Evolutionary conservation across 2,329 filamentous ascomycete genomes (phyloP).

Genomic region (Xylaria arbuscula): DNA sequence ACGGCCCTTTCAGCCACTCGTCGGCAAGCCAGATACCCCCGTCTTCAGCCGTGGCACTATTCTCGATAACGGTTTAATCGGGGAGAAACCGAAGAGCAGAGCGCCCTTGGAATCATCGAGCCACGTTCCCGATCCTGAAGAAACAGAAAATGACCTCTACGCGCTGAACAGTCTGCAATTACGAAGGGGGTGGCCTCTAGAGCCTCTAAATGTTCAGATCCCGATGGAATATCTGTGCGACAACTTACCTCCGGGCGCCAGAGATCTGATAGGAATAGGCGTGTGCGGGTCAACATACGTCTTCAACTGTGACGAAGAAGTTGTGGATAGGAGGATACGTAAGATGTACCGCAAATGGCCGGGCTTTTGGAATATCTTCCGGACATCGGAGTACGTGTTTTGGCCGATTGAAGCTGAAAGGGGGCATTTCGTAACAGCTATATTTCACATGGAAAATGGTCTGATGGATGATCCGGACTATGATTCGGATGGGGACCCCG

Average conservation of each 20-base stretch:
- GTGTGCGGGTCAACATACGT: slow-evolving; percentile 17
- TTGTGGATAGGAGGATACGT: neutral
- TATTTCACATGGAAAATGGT: slow-evolving; percentile 25
- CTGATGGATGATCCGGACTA: slow-evolving; percentile 20
- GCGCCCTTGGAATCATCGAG: neutral
- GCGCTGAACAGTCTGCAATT: slow-evolving; percentile 36
- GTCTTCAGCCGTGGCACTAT: slow-evolving; percentile 27
- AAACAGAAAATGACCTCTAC: slow-evolving; percentile 28
- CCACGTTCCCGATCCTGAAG: neutral
- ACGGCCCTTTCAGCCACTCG: neutral
- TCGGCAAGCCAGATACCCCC: slow-evolving; percentile 12
- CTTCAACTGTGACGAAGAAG: slow-evolving; percentile 14
- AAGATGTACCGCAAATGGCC: slow-evolving; percentile 8
- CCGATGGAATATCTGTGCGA: slow-evolving; percentile 18
- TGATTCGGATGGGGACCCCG: slow-evolving; percentile 6
- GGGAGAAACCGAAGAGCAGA: slow-evolving; percentile 9
- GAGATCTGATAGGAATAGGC: slow-evolving; percentile 1
- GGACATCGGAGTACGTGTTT: slow-evolving; percentile 27
- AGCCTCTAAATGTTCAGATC: slow-evolving; percentile 21
- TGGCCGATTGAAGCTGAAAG: slow-evolving; percentile 34
- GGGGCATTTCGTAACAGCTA: slow-evolving; percentile 34
- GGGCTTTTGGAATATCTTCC: slow-evolving; percentile 23
- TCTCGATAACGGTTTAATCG: slow-evolving; percentile 37
- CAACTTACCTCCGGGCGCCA: slow-evolving; percentile 16
- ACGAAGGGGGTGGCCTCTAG: slow-evolving; percentile 14